phyloP scores from a whole-genome alignment of 2,329 filamentous ascomycete species.

The Curvularia eragrostidis region DNA sequence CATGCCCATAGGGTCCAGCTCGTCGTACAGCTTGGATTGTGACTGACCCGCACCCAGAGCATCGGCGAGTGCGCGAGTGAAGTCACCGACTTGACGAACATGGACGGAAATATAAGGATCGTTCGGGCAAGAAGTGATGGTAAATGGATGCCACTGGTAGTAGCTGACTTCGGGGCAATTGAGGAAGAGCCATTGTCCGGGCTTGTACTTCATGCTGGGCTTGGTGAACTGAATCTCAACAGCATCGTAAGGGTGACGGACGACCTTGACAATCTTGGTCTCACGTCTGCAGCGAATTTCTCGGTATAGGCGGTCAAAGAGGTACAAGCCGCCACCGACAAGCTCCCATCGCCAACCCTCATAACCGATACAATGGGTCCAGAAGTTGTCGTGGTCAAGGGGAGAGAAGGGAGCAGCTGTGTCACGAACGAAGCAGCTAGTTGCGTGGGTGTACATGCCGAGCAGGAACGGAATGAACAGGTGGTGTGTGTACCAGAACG shows the following conservation, averaged over 20 bases:
- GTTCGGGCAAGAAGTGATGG: constrained; percentile 96
- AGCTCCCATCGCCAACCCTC: constrained; percentile 98
- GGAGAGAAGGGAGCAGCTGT: constrained; percentile 75
- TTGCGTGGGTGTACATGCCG: constrained; percentile 93
- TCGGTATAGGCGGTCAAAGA: constrained; percentile 86
- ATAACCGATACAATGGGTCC: constrained; percentile 93
- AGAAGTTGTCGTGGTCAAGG: constrained; percentile 81
- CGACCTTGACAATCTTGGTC: constrained; percentile 90
- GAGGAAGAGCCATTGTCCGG: constrained; percentile 97
- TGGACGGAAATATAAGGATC: constrained; percentile 95
- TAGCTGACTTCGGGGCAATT: constrained; percentile 88
- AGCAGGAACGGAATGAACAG: constrained; percentile 97
- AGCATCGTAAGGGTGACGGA: constrained; percentile 94
- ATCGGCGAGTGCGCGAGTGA: constrained; percentile 90
- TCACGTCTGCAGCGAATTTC: constrained; percentile 83
- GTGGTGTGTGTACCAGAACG: constrained; percentile 99
- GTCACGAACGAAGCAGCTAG: constrained; percentile 95
- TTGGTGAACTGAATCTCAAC: constrained; percentile 98
- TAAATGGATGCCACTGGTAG: constrained; percentile 98
- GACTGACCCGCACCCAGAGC: constrained; percentile 89
- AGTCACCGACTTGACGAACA: constrained; percentile 95
- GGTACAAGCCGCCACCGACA: constrained; percentile 81
- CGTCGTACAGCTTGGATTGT: constrained; percentile 88
- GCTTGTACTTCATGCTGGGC: constrained; percentile 96
- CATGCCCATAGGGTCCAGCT: constrained; percentile 91